Evolutionary conservation across 2,329 filamentous ascomycete species (phyloP).

Genomic region (Sporothrix mexicana): DNA sequence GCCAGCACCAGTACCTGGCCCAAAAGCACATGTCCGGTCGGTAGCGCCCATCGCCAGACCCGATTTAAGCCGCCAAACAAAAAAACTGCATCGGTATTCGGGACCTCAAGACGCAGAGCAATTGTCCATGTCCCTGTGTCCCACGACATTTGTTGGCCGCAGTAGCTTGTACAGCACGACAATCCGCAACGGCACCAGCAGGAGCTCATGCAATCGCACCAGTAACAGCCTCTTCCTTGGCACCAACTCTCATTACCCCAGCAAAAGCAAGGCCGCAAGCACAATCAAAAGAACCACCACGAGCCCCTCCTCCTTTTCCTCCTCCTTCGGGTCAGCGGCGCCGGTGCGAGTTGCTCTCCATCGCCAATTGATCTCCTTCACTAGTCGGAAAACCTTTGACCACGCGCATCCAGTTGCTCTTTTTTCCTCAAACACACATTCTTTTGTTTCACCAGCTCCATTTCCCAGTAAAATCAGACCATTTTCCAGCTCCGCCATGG

Average conservation of each 20-base stretch:
- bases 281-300: not conserved
- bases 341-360: slow-evolving; percentile 25
- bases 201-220: not conserved
- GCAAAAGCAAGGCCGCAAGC: not conserved
- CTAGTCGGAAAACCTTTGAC: slow-evolving; percentile 28
- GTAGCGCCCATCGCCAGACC: slow-evolving; percentile 33
- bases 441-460: not conserved
- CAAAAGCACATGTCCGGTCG: slow-evolving; percentile 29
- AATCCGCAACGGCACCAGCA: not conserved
- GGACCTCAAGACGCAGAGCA: slow-evolving; percentile 1
- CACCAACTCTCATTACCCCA: slow-evolving; percentile 12
- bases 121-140: not conserved
- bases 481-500: slow-evolving; percentile 69
- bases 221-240: slow-evolving; percentile 4
- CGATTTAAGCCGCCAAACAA: slow-evolving; percentile 36
- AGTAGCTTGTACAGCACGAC: slow-evolving; percentile 21
- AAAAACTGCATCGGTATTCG: slow-evolving; percentile 24
- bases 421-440: not conserved
- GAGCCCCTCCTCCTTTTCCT: not conserved
- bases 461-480: slow-evolving; percentile 10
- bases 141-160: not conserved
- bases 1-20: not conserved
- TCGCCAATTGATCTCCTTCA: slow-evolving; percentile 8
- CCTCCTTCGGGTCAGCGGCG: slow-evolving; percentile 29
- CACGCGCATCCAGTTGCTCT: not conserved